phyloP scores from a whole-genome alignment of 192 early-diverging fungal genomes.

The Coemansia nantahalensis region DNA sequence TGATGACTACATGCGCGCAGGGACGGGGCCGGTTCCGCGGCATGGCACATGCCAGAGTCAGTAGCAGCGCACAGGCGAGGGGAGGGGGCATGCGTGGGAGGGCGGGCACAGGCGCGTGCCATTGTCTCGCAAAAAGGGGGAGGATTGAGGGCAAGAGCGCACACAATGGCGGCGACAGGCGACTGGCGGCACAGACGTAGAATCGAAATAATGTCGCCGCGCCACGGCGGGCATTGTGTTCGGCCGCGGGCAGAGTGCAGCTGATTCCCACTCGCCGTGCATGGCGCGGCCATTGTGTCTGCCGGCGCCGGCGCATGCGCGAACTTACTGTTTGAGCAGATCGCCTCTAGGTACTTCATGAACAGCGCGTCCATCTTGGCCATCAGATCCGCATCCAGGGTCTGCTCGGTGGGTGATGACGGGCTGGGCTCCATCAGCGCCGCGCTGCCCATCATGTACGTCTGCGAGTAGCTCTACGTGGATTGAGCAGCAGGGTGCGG shows the following conservation, averaged over 20 bases:
- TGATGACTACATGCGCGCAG: too few species aligned
- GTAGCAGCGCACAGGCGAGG: too few species aligned
- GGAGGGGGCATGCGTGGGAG: too few species aligned
- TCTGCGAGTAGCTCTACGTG: conserved; percentile 51
- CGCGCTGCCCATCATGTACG: conserved; percentile 29
- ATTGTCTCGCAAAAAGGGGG: too few species aligned
- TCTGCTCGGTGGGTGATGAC: conserved; percentile 41
- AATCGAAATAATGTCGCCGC: conserved; percentile 4
- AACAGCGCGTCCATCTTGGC: conserved; percentile 62
- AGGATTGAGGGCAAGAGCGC: background rate
- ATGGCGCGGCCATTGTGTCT: too few species aligned
- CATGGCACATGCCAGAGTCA: too few species aligned
- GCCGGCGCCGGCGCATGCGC: background rate
- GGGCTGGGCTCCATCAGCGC: conserved; percentile 40
- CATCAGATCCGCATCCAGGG: conserved; percentile 48
- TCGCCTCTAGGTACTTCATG: conserved; percentile 62
- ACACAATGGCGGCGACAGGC: background rate
- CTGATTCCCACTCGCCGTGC: too few species aligned
- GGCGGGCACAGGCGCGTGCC: too few species aligned
- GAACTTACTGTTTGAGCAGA: conserved; percentile 65
- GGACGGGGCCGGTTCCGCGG: too few species aligned
- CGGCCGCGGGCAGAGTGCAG: too few species aligned
- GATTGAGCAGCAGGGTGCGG: too few species aligned
- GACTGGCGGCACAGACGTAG: background rate
- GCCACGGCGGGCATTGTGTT: too few species aligned